phyloP scores from a whole-genome alignment of 1,139 yeast species.

The Kurtzmaniella quercitrusa region DNA sequence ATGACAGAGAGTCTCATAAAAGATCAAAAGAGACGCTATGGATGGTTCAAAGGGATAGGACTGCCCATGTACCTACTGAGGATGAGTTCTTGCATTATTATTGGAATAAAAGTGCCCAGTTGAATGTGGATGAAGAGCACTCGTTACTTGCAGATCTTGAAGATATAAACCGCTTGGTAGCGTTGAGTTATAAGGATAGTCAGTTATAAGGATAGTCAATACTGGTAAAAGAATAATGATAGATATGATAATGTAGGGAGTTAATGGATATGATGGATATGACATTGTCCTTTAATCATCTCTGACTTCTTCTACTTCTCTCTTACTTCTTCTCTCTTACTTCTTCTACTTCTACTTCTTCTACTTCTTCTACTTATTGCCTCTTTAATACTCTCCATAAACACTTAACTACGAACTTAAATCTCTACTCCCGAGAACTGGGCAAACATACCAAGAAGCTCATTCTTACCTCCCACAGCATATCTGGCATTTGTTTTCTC shows the following conservation, averaged over 20 bases:
- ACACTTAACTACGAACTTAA: not conserved
- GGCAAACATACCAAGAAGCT: conserved; percentile 53
- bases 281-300: no score
- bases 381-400: no score
- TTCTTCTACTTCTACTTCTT: no score
- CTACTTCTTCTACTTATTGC: no score
- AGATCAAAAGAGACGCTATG: conserved; percentile 72
- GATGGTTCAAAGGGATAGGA: conserved; percentile 55
- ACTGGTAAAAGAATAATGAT: not conserved
- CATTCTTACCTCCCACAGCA: conserved; percentile 74
- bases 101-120: conserved; percentile 49
- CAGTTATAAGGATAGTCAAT: conserved; percentile 19
- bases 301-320: no score
- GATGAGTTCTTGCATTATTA: conserved; percentile 55
- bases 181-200: conserved; percentile 40
- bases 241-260: no score
- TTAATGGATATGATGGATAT: no score
- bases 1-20: conserved; percentile 81
- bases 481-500: conserved; percentile 62
- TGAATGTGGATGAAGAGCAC: conserved; percentile 44
- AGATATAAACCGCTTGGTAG: conserved; percentile 52
- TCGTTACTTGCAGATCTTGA: conserved; percentile 42
- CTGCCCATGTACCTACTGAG: conserved; percentile 32
- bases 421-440: conserved; percentile 4
- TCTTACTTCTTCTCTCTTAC: no score